Evolutionary conservation across 495 filamentous ascomycete genomes (phyloP).

Genomic region (Aspergillus kassunensis): DNA sequence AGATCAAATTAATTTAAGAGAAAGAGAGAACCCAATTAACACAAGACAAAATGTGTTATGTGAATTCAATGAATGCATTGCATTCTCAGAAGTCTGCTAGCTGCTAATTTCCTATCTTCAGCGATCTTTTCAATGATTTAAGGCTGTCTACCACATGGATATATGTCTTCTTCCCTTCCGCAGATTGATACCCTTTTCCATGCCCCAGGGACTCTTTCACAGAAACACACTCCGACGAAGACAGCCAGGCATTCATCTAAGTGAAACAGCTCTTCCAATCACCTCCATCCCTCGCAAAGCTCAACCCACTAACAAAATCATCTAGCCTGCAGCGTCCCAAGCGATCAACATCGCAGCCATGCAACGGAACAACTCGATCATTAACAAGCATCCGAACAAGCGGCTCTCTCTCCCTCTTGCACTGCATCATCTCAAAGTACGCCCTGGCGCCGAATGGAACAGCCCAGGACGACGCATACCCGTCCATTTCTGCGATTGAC

Average conservation of each 20-base stretch:
- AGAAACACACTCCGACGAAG: too few species aligned
- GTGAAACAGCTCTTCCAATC: conserved; percentile 67
- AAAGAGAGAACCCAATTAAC: too few species aligned
- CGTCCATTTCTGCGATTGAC: conserved; percentile 40
- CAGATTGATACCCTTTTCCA: too few species aligned
- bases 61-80: too few species aligned
- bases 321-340: conserved; percentile 62
- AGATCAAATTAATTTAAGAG: too few species aligned
- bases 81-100: too few species aligned
- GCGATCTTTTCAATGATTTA: too few species aligned
- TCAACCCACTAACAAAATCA: conserved; percentile 65
- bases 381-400: conserved; percentile 76
- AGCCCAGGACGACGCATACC: conserved; percentile 67
- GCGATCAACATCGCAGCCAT: conserved; percentile 61
- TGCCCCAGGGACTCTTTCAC: too few species aligned
- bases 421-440: conserved; percentile 83
- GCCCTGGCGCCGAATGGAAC: conserved; percentile 75
- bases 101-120: too few species aligned
- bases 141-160: too few species aligned
- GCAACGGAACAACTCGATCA: conserved; percentile 69
- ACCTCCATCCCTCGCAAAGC: conserved; percentile 65
- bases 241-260: not conserved
- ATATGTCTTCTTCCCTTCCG: too few species aligned
- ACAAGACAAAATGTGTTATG: too few species aligned
- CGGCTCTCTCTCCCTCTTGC: conserved; percentile 47